These are phyloP conservation scores for Dipodascopsis tothii DNA, from an alignment of 805 yeast genomes.

Conservation along the genomic window DNA sequence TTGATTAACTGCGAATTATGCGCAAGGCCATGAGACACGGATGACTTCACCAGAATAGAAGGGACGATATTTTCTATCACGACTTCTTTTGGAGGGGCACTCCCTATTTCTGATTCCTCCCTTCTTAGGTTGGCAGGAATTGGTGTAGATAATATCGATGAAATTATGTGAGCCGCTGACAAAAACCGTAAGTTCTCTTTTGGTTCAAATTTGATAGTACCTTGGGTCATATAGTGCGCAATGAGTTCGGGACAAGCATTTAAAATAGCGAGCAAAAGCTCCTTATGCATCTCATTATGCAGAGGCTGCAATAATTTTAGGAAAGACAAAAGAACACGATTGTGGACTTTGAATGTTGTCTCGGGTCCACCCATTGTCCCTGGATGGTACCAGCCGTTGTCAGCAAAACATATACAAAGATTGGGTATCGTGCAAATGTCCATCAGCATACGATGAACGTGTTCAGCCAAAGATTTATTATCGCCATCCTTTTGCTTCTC, in stretches of 20 bases:
- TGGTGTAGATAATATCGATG: slow-evolving; percentile 51
- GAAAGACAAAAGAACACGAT: slow-evolving; percentile 57
- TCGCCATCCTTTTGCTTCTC: slow-evolving; percentile 31
- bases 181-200: slow-evolving; percentile 75
- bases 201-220: slow-evolving; percentile 56
- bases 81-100: slow-evolving; percentile 32
- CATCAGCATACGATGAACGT: slow-evolving; percentile 5
- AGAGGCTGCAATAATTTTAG: slow-evolving; percentile 68
- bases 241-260: slow-evolving; percentile 57
- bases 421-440: slow-evolving; percentile 14
- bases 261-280: slow-evolving; percentile 47
- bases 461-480: too few relatives aligned
- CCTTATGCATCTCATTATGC: slow-evolving; percentile 61
- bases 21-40: slow-evolving; percentile 51
- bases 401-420: slow-evolving; percentile 30
- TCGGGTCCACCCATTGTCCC: slow-evolving; percentile 5
- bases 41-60: slow-evolving; percentile 49
- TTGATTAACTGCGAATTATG: slow-evolving; percentile 44
- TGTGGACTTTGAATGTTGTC: slow-evolving; percentile 50
- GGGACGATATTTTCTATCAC: slow-evolving; percentile 59
- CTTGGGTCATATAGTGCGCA: slow-evolving; percentile 47
- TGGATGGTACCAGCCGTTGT: slow-evolving; percentile 29
- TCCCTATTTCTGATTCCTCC: neutral
- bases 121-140: slow-evolving; percentile 38
- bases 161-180: slow-evolving; percentile 57